Evolutionary conservation across 495 filamentous ascomycete species (phyloP).

Genomic region (Halenospora varia): DNA sequence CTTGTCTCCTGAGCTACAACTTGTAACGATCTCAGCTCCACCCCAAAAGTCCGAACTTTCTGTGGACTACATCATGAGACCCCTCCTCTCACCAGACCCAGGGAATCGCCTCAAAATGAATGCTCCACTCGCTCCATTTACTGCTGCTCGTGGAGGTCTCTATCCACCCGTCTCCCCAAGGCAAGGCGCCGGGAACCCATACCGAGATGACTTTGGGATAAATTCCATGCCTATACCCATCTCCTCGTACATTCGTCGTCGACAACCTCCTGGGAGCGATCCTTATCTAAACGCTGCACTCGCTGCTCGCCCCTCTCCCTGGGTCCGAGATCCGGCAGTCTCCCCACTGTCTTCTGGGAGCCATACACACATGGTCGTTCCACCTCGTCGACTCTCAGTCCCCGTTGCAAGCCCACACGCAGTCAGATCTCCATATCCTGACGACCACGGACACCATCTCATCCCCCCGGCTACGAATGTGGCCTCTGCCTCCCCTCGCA

Average conservation of each 20-base stretch:
- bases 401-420: neutral
- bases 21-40: too few relatives aligned
- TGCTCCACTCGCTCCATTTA: neutral
- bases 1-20: too few relatives aligned
- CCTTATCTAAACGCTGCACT: neutral
- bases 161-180: neutral
- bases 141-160: neutral
- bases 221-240: neutral
- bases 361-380: neutral
- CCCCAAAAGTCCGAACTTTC: too few relatives aligned
- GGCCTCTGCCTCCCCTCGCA: neutral
- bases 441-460: neutral
- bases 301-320: neutral
- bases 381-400: neutral
- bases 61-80: too few relatives aligned
- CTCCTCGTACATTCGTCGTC: neutral
- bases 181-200: too few relatives aligned
- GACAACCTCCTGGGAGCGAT: neutral
- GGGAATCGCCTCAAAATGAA: too few relatives aligned
- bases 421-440: neutral
- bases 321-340: too few relatives aligned
- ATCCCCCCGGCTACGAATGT: neutral
- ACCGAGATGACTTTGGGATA: neutral
- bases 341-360: neutral
- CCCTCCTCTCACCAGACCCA: too few relatives aligned